Percentiles rank a stretch among this genome's conserved stretches.
These are phyloP conservation scores for Mycogone perniciosa DNA, from an alignment of 2,329 filamentous ascomycete genomes.

Conservation along the genomic window DNA sequence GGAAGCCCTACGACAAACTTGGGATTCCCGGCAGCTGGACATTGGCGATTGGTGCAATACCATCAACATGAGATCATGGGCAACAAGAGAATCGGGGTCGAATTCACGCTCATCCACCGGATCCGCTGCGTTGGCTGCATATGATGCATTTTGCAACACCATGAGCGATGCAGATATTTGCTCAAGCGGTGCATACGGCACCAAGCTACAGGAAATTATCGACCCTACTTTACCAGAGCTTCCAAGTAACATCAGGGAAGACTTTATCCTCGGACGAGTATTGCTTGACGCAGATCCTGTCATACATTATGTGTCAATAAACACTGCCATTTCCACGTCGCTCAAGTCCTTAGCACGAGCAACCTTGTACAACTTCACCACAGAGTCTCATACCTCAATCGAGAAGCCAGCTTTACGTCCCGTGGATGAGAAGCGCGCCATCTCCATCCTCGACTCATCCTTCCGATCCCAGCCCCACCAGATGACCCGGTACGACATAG, in stretches of 20 bases:
- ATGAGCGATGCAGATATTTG: slow-evolving; percentile 63
- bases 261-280: slow-evolving; percentile 43
- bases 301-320: slow-evolving; percentile 23
- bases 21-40: slow-evolving; percentile 62
- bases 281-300: slow-evolving; percentile 41
- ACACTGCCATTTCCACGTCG: slow-evolving; percentile 22
- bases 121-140: slow-evolving; percentile 36
- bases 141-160: slow-evolving; percentile 49
- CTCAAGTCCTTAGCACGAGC: slow-evolving; percentile 21
- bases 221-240: slow-evolving; percentile 60
- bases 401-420: slow-evolving; percentile 16
- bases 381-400: neutral
- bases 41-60: slow-evolving; percentile 50
- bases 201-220: slow-evolving; percentile 40
- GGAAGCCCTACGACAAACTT: slow-evolving; percentile 58
- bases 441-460: slow-evolving; percentile 33
- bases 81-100: slow-evolving; percentile 9
- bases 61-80: slow-evolving; percentile 34
- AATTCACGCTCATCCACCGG: neutral
- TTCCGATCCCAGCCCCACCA: slow-evolving; percentile 23
- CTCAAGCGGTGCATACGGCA: slow-evolving; percentile 42
- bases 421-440: slow-evolving; percentile 28
- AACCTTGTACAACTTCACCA: neutral
- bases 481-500: slow-evolving; percentile 46
- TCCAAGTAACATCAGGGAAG: slow-evolving; percentile 38